These are phyloP conservation scores for Coemansia sp. DNA, from an alignment of 192 early-diverging fungal species.

Conservation along the genomic window DNA sequence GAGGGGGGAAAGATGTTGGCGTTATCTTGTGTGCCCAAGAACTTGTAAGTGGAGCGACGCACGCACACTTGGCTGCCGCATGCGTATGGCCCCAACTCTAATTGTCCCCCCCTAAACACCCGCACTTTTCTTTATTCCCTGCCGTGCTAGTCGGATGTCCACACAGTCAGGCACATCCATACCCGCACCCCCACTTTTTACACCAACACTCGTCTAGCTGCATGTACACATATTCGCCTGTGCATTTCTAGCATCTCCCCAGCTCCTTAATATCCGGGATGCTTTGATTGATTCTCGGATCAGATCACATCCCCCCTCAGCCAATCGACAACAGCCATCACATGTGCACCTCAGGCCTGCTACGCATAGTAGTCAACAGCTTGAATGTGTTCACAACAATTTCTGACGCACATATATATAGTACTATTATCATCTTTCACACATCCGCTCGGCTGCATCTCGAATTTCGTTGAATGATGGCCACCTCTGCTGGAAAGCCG, in stretches of 20 bases:
- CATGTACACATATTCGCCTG: not conserved
- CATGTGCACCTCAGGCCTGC: not conserved
- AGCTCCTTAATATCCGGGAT: slow-evolving; percentile 5
- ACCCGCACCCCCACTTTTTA: not conserved
- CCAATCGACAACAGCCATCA: slow-evolving; percentile 20
- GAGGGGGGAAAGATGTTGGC: not conserved
- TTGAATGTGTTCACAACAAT: not conserved
- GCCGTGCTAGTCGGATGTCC: not conserved
- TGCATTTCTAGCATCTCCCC: not conserved
- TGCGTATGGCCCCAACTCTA: slow-evolving; percentile 1
- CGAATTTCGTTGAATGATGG: slow-evolving; percentile 37
- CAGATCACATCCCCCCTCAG: slow-evolving; percentile 7
- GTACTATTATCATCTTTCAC: not conserved
- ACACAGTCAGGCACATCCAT: not conserved
- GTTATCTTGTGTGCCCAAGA: not conserved
- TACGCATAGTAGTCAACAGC: not conserved
- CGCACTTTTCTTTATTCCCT: not conserved
- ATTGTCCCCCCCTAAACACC: not conserved
- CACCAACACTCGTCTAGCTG: not conserved
- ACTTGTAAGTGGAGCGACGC: not conserved
- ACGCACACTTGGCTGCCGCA: not conserved
- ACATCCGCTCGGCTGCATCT: slow-evolving; percentile 1
- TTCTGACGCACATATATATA: slow-evolving; percentile 3
- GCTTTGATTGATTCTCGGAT: not conserved
- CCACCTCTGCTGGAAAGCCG: slow-evolving; percentile 31